Evolutionary conservation across 768 basidiomycete species (phyloP).

Genomic region (Porpolomopsis calyptriformis): DNA sequence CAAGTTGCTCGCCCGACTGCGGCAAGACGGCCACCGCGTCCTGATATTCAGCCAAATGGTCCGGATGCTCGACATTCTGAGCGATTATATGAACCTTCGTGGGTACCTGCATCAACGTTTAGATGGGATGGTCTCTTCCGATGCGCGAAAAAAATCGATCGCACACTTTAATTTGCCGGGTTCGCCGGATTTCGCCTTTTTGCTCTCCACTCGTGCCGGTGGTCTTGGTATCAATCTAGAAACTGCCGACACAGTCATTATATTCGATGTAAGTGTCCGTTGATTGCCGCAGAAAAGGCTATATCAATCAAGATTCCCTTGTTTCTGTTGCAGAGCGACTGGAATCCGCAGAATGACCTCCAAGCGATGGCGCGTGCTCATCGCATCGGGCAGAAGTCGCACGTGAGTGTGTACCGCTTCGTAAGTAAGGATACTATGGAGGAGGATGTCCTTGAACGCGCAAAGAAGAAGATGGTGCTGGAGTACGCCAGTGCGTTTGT

Average conservation of each 20-base stretch:
- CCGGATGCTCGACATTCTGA: constrained; percentile 95
- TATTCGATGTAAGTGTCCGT: constrained; percentile 73
- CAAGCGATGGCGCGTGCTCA: constrained; percentile 99
- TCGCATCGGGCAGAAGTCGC: constrained; percentile 96
- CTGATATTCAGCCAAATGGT: constrained; percentile 99
- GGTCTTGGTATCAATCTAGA: constrained; percentile 98
- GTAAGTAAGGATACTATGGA: constrained; percentile 99
- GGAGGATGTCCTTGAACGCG: constrained; percentile 94
- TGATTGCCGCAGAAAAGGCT: constrained; percentile 7
- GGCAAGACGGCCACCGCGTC: constrained; percentile 89
- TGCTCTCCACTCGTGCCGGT: constrained; percentile 93
- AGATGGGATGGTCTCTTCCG: constrained; percentile 92
- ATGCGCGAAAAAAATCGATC: constrained; percentile 88
- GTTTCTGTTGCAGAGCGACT: constrained; percentile 61
- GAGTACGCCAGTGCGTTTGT: constrained; percentile 90
- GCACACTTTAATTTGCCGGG: constrained; percentile 93
- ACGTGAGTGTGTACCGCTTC: constrained; percentile 97
- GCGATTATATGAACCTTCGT: constrained; percentile 87
- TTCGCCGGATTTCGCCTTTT: constrained; percentile 92
- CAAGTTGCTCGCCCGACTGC: constrained; percentile 84
- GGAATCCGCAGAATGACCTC: constrained; percentile 97
- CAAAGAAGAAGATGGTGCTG: constrained; percentile 98
- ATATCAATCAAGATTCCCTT: too few relatives aligned
- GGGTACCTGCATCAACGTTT: constrained; percentile 90
- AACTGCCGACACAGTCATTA: constrained; percentile 97